Conservation (phyloP, 768 basidiomycete species). For the Lactarius sanguifluus region DNA sequence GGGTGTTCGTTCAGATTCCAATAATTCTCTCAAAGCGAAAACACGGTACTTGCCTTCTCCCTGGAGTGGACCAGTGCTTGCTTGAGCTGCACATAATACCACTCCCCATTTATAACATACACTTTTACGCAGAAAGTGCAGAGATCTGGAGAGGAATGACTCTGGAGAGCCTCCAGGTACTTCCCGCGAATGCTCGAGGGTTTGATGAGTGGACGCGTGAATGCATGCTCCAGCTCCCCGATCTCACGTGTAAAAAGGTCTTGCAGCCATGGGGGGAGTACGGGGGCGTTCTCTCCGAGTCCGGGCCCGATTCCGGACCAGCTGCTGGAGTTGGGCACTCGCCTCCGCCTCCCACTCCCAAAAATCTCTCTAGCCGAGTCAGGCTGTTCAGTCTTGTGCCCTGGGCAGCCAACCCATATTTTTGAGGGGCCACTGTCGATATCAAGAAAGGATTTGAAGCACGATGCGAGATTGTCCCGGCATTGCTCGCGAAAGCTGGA, state of each 20-base stretch:
- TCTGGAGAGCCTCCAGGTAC: slow-evolving; percentile 6
- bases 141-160: not conserved
- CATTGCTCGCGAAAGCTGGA: slow-evolving; percentile 4
- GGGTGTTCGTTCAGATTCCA: too few relatives aligned
- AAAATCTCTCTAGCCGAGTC: too few relatives aligned
- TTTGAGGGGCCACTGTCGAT: not conserved
- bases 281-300: not conserved
- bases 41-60: not conserved
- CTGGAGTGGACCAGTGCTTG: not conserved
- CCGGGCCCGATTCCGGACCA: not conserved
- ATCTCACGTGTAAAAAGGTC: slow-evolving; percentile 3
- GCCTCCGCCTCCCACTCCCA: too few relatives aligned
- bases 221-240: not conserved
- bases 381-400: too few relatives aligned
- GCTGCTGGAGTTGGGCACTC: too few relatives aligned
- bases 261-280: slow-evolving; percentile 3
- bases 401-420: slow-evolving; percentile 7
- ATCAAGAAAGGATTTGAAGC: slow-evolving; percentile 13
- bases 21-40: not conserved
- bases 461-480: not conserved
- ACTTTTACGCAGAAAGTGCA: too few relatives aligned
- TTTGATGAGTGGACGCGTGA: not conserved
- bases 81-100: too few relatives aligned
- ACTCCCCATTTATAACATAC: too few relatives aligned
- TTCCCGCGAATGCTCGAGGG: slow-evolving; percentile 3